Conservation (phyloP, 257 asterid species). For the Vinca minor region DNA sequence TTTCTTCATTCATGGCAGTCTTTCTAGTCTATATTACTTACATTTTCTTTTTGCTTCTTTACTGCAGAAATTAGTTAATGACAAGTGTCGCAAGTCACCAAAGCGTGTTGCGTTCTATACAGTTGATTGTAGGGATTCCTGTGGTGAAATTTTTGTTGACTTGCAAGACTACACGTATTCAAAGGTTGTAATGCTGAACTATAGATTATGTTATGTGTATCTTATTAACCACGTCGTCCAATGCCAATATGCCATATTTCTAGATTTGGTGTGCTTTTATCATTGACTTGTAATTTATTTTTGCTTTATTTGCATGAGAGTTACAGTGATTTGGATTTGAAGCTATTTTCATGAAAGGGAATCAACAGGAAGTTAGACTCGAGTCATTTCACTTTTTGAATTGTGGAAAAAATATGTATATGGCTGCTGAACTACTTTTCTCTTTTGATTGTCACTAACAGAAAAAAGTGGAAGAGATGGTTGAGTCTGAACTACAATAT, state of each 20-base stretch:
- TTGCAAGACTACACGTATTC: constrained; percentile 72
- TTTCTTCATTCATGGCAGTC: neutral
- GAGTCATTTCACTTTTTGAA: neutral
- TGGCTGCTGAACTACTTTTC: constrained; percentile 16
- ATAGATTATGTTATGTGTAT: neutral
- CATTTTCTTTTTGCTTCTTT: constrained; percentile 13
- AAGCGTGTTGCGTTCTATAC: constrained; percentile 79
- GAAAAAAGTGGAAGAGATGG: constrained; percentile 59
- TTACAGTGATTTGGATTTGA: too few relatives aligned
- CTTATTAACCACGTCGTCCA: neutral
- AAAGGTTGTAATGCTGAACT: constrained; percentile 37
- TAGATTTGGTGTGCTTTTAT: neutral
- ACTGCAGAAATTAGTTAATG: constrained; percentile 71
- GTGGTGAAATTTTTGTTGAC: constrained; percentile 95
- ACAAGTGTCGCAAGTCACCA: constrained; percentile 70
- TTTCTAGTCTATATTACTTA: neutral
- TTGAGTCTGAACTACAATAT: constrained; percentile 54
- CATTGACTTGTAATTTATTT: constrained; percentile 10
- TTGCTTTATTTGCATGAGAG: neutral
- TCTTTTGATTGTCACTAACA: constrained; percentile 25
- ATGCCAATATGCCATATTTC: neutral
- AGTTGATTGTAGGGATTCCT: constrained; percentile 88
- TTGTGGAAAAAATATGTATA: neutral
- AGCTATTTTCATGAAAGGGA: neutral
- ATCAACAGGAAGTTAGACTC: neutral